Base-by-base conservation (phyloP, 768 basidiomycete species). In the Suillus decipiens region DNA sequence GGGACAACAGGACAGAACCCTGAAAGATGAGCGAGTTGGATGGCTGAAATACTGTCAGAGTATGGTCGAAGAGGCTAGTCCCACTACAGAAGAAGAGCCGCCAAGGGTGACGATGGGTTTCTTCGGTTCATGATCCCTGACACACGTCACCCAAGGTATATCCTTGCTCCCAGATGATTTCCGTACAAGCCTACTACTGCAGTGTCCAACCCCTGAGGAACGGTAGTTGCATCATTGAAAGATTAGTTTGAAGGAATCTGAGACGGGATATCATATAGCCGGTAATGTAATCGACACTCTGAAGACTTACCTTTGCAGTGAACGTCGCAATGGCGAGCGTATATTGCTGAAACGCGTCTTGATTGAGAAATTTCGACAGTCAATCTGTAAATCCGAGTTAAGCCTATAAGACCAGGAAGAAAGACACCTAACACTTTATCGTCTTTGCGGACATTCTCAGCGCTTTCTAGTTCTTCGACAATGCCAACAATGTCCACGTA, bases 131-230 rank as follows among this genome's bases (percentile, higher is more conserved):
- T 77, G 80, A 2, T 73, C 78, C 43, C 64, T 65, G 28, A 73
- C 75, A 0, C 68, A 71, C 10, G 71, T 61, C 2, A 64, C 70
- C 68, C 80, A 73, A 2, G 82, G 10, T 69, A 67, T 15, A 84
- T 70, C 19, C 75, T 78, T 1, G 78, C 71, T 9, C 82, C 82
- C 24, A 76, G 65, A 70, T 76, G 37, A 53, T 68, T 50, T 57
- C 66, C 76, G 66, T 83, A 86, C 15, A 87, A 64, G 5, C 83
- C 86, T 14, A 78, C 68, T 31, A 79, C 74, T 2, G 84, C 82
- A 0, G 82, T 81, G n/a, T 79, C 77, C 14, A 85, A 69, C 1
- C 71, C 80, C 8, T 82, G 68, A 12, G 84, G 84, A 48, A 86
- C 69, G 0, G 84, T 80, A 1, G 80, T 70, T 3, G 79, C 82